Evolutionary conservation across 1,139 yeast genomes (phyloP), one percentile per base, ranked within the genome.

Genomic region (Yamadazyma mexicana): DNA sequence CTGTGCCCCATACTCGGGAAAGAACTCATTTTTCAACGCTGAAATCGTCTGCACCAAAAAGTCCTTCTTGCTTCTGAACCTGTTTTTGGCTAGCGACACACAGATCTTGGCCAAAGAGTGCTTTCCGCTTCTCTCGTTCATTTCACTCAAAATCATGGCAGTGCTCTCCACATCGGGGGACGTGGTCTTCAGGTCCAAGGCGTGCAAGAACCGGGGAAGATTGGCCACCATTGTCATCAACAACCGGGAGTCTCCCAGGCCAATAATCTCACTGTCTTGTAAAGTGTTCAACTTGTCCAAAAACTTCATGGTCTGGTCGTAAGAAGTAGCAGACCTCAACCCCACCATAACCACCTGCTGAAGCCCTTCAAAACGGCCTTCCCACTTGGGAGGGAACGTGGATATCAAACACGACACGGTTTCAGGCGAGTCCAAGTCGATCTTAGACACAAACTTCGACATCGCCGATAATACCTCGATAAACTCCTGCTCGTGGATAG

Each of bases 341-440:
- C 99, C 99, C 34, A 80, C 79, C 73, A 87, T 68, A 0, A 91
- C 80, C 23, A 84, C 75, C 38, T 77, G 82, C 51, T 89, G 96
- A 9, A 94, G 66, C 0, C 98, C 98, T 53, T 84, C 92, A 58
- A 91, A 92, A 40, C 82, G 76, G 1, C 97, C 96, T 55, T 88
- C 96, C 98, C 98, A 94, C 48, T 87, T 85, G 0, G 95, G 83
- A 0, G 99, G 99, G 58, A 91, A 92, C 0, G 94, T 85, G 0
- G 94, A 78, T 16, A 87, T 77, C 42, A 91, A 69, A 59, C 95
- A 83, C 16, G 85, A 78, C 2, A 89, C 92, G 0, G 95, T 88
- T 42, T 87, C 96, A 0, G 83, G 85, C 0, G 95, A 82, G 50
- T 86, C 91, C 42, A 89, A 65, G 55, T 89, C 96, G 54, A 92